Evolutionary conservation across 345 rosid genomes (phyloP).

Genomic region (Aquilaria yunnanensis): DNA sequence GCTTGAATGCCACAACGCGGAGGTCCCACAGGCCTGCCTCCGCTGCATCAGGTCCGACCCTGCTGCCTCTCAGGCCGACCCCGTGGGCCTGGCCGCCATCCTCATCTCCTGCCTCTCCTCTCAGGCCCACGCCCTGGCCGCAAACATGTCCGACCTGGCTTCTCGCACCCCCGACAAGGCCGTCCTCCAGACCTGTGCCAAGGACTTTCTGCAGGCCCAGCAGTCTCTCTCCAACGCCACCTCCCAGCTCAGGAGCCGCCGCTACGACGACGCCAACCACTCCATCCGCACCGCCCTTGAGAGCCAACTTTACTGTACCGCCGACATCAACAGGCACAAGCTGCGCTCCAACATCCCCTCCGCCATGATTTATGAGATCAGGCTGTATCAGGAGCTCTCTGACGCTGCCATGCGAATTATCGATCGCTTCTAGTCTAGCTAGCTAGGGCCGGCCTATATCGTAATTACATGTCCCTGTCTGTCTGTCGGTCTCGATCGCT

Average conservation of each 20-base stretch:
- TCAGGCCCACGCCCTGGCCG: neutral
- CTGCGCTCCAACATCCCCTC: neutral
- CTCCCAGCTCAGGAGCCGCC: neutral
- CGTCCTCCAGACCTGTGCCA: neutral
- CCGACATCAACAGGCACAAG: neutral
- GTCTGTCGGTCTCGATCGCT: too few relatives aligned
- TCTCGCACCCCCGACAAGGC: neutral
- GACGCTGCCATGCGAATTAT: constrained; percentile 21
- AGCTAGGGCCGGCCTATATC: too few relatives aligned
- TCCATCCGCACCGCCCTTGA: neutral
- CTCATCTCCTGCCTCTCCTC: constrained; percentile 12
- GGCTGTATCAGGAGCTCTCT: constrained; percentile 17
- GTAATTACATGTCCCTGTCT: too few relatives aligned
- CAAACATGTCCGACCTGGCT: constrained; percentile 14
- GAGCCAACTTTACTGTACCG: neutral
- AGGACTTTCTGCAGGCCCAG: neutral
- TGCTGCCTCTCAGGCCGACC: neutral
- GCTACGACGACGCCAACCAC: constrained; percentile 17
- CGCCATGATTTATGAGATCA: constrained; percentile 4
- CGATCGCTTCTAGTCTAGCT: constrained; percentile 19
- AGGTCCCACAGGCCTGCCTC: constrained; percentile 13
- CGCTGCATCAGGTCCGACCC: constrained; percentile 27
- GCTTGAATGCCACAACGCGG: constrained; percentile 13
- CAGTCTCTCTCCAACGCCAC: neutral
- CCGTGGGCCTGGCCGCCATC: constrained; percentile 13